These are phyloP conservation scores for Teratosphaeria destructans DNA, from an alignment of 2,329 filamentous ascomycete genomes.

Conservation along the genomic window DNA sequence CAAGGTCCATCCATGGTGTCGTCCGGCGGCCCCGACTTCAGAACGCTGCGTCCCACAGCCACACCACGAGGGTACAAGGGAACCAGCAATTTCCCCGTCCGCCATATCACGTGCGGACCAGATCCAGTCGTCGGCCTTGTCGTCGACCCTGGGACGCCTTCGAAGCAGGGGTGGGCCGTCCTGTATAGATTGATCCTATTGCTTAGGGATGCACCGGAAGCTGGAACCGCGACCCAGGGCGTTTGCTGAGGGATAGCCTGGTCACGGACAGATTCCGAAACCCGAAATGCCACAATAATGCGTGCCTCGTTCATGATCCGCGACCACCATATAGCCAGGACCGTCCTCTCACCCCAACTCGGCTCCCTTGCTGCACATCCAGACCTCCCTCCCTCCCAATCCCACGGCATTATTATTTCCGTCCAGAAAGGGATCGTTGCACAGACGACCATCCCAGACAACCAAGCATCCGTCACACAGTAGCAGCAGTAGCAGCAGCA, in stretches of 20 bases:
- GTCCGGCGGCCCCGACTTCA: neutral
- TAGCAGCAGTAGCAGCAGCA: too few species aligned
- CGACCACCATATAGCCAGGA: neutral
- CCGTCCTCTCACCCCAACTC: too few species aligned
- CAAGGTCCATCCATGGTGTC: neutral
- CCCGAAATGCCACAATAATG: neutral
- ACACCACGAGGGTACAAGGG: neutral
- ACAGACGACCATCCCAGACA: neutral
- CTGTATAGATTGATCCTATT: neutral
- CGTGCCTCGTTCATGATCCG: neutral
- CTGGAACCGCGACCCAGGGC: neutral
- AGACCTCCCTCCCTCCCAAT: too few species aligned
- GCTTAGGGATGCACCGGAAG: neutral
- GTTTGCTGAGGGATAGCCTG: neutral
- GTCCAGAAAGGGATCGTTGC: neutral
- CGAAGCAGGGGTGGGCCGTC: neutral
- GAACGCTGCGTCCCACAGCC: neutral
- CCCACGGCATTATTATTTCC: neutral
- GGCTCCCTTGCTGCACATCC: too few species aligned
- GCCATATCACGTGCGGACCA: neutral
- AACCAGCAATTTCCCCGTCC: neutral
- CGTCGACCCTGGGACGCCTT: neutral
- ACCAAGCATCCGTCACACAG: too few species aligned
- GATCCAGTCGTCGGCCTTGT: neutral
- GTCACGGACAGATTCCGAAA: neutral